These are phyloP conservation scores for Penicillium sp. DNA, from an alignment of 2,329 filamentous ascomycete genomes.

Conservation along the genomic window DNA sequence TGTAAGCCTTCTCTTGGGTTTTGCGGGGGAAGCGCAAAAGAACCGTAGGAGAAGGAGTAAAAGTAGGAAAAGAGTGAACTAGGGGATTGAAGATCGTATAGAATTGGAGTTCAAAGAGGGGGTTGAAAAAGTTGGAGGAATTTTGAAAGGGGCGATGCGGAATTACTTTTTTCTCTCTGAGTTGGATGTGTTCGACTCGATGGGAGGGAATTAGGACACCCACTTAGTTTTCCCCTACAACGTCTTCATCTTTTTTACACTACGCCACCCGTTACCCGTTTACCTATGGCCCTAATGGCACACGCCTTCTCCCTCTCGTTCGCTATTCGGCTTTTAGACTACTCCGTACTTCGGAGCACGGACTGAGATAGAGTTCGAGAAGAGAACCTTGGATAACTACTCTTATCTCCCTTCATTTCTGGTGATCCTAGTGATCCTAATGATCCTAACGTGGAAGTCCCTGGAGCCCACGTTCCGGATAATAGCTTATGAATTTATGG, in stretches of 20 bases:
- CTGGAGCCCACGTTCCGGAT: too few species aligned
- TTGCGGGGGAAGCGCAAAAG: conserved; percentile 11
- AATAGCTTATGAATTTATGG: too few species aligned
- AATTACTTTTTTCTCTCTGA: conserved; percentile 2
- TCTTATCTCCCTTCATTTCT: too few species aligned
- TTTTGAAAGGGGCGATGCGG: conserved; percentile 20
- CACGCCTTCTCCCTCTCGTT: background rate
- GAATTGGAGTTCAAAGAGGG: conserved; percentile 1
- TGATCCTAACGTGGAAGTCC: background rate
- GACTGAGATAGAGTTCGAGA: background rate
- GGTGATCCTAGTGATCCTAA: too few species aligned
- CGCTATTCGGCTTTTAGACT: too few species aligned
- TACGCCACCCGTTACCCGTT: background rate
- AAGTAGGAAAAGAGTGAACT: background rate
- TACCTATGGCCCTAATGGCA: too few species aligned
- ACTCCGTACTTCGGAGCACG: background rate
- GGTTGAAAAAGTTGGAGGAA: background rate
- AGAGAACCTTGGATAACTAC: background rate
- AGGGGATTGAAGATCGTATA: background rate
- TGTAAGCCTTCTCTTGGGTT: conserved; percentile 12
- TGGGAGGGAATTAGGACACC: background rate
- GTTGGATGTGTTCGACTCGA: background rate
- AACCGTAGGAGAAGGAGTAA: background rate
- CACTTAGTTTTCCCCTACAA: background rate
- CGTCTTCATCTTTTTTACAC: background rate